Conservation (phyloP, 176 grass and related monocot species). For the Bothriochloa decipiens region DNA sequence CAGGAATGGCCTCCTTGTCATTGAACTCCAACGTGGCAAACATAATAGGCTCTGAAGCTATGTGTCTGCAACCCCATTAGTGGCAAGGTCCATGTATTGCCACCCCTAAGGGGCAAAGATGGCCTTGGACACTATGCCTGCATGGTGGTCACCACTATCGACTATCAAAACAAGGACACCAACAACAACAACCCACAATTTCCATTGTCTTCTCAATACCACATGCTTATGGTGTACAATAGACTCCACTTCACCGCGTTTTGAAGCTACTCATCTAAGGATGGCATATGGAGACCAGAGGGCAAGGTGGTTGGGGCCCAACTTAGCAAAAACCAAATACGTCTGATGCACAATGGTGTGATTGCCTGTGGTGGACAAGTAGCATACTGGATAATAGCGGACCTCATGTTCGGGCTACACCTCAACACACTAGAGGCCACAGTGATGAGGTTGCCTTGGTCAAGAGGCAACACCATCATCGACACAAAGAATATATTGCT, state of each 20-base stretch:
- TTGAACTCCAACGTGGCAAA: neutral
- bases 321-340: neutral
- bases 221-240: constrained; percentile 4
- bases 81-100: neutral
- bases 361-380: neutral
- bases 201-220: neutral
- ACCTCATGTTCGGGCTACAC: neutral
- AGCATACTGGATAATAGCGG: neutral
- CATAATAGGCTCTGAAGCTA: neutral
- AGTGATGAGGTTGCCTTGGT: neutral
- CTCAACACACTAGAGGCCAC: neutral
- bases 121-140: neutral
- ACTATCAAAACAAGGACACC: neutral
- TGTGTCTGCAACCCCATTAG: constrained; percentile 4
- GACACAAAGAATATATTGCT: neutral
- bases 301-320: neutral
- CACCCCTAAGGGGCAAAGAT: neutral
- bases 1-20: neutral
- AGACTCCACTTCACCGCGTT: neutral
- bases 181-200: neutral
- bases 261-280: constrained; percentile 10
- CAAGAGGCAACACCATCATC: neutral
- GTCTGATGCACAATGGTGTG: neutral
- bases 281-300: neutral
- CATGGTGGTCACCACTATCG: neutral